These are phyloP conservation scores for Pilasporangium apinafurcum DNA, from an alignment of 352 stramenopile genomes.

Conservation along the genomic window DNA sequence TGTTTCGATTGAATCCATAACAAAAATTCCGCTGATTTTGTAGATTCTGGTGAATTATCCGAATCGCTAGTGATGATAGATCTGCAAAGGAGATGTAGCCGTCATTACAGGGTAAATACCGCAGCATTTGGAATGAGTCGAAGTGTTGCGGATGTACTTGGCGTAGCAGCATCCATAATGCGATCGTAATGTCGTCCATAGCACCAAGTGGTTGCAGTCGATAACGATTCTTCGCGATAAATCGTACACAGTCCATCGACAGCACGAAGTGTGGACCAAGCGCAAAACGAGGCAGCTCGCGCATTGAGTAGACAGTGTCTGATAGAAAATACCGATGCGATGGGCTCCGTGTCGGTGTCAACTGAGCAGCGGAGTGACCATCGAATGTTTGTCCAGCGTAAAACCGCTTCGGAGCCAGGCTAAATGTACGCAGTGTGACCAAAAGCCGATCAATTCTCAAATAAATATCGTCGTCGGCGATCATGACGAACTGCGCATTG, in stretches of 20 bases:
- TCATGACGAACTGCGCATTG: constrained; percentile 25
- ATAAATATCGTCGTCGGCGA: constrained; percentile 64
- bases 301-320: constrained; percentile 21
- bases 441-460: constrained; percentile 17
- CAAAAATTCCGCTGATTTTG: constrained; percentile 20
- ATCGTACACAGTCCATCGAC: constrained; percentile 27
- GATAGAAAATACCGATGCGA: constrained; percentile 25
- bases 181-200: constrained; percentile 31
- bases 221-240: constrained; percentile 23
- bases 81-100: constrained; percentile 16
- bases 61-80: constrained; percentile 9
- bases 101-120: constrained; percentile 5
- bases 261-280: constrained; percentile 44
- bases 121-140: constrained; percentile 11
- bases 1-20: constrained; percentile 22
- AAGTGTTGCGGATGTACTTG: constrained; percentile 15
- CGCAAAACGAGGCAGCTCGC: constrained; percentile 26
- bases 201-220: constrained; percentile 12
- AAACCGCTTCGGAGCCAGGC: constrained; percentile 7
- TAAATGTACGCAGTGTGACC: background rate
- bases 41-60: constrained; percentile 14
- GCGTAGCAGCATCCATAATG: constrained; percentile 32
- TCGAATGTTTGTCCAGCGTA: constrained; percentile 30
- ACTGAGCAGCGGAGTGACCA: constrained; percentile 2
- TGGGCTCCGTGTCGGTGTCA: constrained; percentile 17